Conservation (phyloP, 306 rosid species). For the Bauhinia variegata region DNA sequence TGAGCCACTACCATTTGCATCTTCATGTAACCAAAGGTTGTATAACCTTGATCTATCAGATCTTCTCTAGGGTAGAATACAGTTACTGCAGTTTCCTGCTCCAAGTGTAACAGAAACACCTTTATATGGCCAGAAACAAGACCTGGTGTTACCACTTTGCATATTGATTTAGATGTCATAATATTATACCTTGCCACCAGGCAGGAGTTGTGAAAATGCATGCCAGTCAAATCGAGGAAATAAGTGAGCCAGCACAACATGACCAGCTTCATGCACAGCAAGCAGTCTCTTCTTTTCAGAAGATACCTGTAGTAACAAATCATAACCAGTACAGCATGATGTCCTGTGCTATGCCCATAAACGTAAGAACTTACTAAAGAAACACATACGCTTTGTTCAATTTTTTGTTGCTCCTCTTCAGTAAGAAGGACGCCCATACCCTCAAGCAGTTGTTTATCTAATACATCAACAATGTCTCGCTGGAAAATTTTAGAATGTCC, state of each 20-base stretch:
- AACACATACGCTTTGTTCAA: constrained; percentile 78
- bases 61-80: constrained; percentile 95
- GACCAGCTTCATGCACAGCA: constrained; percentile 99
- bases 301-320: constrained; percentile 59
- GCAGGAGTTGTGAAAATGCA: constrained; percentile 98
- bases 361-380: constrained; percentile 11
- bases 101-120: constrained; percentile 36
- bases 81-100: constrained; percentile 91
- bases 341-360: constrained; percentile 16
- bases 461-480: constrained; percentile 79
- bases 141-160: constrained; percentile 27
- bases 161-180: constrained; percentile 29
- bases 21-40: constrained; percentile 92
- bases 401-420: constrained; percentile 92
- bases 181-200: constrained; percentile 89
- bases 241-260: constrained; percentile 84
- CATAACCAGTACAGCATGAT: constrained; percentile 18
- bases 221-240: constrained; percentile 98
- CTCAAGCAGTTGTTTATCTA: constrained; percentile 96
- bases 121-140: constrained; percentile 23
- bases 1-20: constrained; percentile 99
- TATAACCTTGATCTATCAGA: constrained; percentile 93
- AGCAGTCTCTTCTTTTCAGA: constrained; percentile 79
- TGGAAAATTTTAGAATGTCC: constrained; percentile 76
- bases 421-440: constrained; percentile 99